Base-by-base conservation (phyloP, 805 yeast genomes). In the Starmerella floricola region DNA sequence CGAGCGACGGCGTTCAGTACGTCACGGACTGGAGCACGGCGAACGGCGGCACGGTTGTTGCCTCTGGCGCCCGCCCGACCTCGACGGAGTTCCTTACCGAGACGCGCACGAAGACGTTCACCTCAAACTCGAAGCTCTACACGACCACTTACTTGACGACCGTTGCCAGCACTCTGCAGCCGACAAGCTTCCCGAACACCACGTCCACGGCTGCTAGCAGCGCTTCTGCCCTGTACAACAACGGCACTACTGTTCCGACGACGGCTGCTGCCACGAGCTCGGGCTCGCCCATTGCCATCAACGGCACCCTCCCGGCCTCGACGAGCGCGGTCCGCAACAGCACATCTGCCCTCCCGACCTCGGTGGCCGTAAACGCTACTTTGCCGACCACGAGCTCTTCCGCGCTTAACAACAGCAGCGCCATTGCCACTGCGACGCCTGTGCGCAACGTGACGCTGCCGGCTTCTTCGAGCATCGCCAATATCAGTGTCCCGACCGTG, bases 1-100 rank as follows among this genome's bases (percentile, higher is more conserved):
- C 34, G 16, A 41, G 31, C 12, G 53, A 47, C n/a, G 53, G 34
- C 8, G 42, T 49, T 21, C 42, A 50, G 11, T 45, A 41, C 32
- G 44, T 47, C 20, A 51, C 54, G 6, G 49, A 18, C 27, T 15
- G 39, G 34, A 38, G 48, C 15, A 51, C 54, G 2, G 53, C 47
- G 10, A 45, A 49, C 10, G 47, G 46, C 8, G 48, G 40, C n/a
- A 41, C 46, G 5, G 46, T 47, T 18, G 38, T 37, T 13, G 23
- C 17, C 20, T 38, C 50, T 5, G 44, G 18, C 11, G 20, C 36
- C 4, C 42, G 23, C 34, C 31, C 13, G 30, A 41, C 54, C 15
- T 26, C 41, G n/a, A 48, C 52, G 4, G 24, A 13, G 5, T 28
- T 32, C 21, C 19, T 23, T 8, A 35, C 24, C 12, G 34, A 21